phyloP scores from a whole-genome alignment of 2,329 filamentous ascomycete genomes.

The Alternaria viburni region DNA sequence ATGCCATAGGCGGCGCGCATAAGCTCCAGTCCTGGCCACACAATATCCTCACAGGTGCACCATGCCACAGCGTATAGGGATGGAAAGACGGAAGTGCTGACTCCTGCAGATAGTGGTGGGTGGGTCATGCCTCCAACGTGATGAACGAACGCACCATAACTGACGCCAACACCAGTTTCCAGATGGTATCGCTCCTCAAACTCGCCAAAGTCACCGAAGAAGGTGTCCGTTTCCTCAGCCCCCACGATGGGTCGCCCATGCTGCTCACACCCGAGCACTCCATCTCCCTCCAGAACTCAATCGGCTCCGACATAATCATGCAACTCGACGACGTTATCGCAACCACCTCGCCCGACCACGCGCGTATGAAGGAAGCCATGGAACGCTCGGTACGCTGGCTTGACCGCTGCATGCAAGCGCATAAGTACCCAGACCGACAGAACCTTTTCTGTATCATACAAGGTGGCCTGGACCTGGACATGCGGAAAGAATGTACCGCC shows the following conservation, averaged over 20 bases:
- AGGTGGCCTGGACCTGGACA: constrained; percentile 85
- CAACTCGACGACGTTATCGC: constrained; percentile 98
- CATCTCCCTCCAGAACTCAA: constrained; percentile 93
- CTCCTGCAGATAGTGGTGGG: constrained; percentile 54
- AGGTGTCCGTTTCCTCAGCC: constrained; percentile 93
- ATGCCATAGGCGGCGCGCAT: constrained; percentile 89
- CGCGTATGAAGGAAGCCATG: constrained; percentile 93
- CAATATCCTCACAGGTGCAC: constrained; percentile 80
- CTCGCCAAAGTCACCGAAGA: constrained; percentile 94
- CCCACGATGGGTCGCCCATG: constrained; percentile 95
- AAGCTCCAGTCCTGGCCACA: constrained; percentile 93
- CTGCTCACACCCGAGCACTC: constrained; percentile 97
- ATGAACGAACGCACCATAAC: constrained; percentile 20
- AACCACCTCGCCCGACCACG: constrained; percentile 88
- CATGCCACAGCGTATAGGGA: background rate
- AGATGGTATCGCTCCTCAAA: constrained; percentile 97
- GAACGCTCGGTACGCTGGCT: constrained; percentile 93
- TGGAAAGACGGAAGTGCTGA: constrained; percentile 24
- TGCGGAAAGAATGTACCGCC: constrained; percentile 80
- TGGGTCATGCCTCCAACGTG: constrained; percentile 39
- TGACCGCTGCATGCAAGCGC: constrained; percentile 90
- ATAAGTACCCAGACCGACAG: constrained; percentile 80
- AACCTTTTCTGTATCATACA: constrained; percentile 99
- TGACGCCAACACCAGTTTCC: constrained; percentile 70
- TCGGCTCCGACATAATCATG: constrained; percentile 99